Conservation (phyloP, 129 eudicot genomes). For the Arctium minus region DNA sequence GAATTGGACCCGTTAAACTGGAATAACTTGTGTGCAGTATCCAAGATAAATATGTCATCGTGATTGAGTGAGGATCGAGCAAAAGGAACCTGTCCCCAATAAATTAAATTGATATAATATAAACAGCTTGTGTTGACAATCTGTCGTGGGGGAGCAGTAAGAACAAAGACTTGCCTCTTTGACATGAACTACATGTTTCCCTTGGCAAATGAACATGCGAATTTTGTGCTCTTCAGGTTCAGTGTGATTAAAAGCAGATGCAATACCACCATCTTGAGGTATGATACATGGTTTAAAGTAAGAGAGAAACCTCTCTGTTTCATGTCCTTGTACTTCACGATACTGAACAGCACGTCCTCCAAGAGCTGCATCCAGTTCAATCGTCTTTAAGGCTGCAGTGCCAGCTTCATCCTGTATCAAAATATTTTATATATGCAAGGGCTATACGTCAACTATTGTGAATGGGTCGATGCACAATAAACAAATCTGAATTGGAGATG, state of each 20-base stretch:
- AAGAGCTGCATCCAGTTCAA: conserved; percentile 73
- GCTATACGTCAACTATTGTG: not conserved
- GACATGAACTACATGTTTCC: conserved; percentile 67
- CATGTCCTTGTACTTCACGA: conserved; percentile 81
- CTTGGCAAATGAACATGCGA: conserved; percentile 51
- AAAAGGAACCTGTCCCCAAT: conserved; percentile 47
- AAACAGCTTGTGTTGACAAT: not conserved
- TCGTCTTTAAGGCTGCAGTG: conserved; percentile 41
- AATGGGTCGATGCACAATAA: not conserved
- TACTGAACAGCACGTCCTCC: conserved; percentile 80
- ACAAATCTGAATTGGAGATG: not conserved
- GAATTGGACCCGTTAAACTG: conserved; percentile 78
- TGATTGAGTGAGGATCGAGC: conserved; percentile 69
- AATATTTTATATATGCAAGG: not conserved
- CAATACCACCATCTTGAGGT: conserved; percentile 64
- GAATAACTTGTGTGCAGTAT: conserved; percentile 61
- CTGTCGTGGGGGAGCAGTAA: not conserved
- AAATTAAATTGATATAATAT: not conserved
- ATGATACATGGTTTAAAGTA: conserved; percentile 71
- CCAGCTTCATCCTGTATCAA: conserved; percentile 41
- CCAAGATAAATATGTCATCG: conserved; percentile 62
- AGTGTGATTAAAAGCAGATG: conserved; percentile 56
- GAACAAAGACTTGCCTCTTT: conserved; percentile 47
- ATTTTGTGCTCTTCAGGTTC: conserved; percentile 48
- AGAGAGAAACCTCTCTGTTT: conserved; percentile 67